Evolutionary conservation across 202 grass and related monocot genomes (phyloP), one percentile per base, ranked within the genome.

Genomic region (Brachypodium distachyon): DNA sequence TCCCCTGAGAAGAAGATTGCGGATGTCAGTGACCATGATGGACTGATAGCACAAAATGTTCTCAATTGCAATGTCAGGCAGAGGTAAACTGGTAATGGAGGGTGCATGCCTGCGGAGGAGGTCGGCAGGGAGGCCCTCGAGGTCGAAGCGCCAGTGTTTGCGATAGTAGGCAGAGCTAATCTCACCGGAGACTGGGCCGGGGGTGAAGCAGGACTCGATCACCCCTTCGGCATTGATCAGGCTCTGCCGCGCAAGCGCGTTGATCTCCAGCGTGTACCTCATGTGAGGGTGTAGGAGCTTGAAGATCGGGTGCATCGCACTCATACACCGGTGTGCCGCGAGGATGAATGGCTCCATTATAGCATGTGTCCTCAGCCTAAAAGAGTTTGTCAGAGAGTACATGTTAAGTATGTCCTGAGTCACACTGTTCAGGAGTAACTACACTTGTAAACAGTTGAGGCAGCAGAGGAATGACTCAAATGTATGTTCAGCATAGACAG

Each of bases 181-280:
- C 85, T 98, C 96, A 65, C 82, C 85, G 11, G 89, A 84, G 65
- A 84, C 77, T 16, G 96, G 87, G 13, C 96, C 96, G 2, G 91
- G 89, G 32, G 96, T 98, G 61, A 98, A 98, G 87, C 96, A 95
- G 26, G 91, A 88, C 54, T 98, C 96, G 13, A 98, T 98, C 50
- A 98, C 96, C 1, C 96, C 96, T 3, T 98, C 91, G 1, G 91
- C 91, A n/a, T 88, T 98, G 85, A 98, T 92, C 43, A 98, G 60
- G 72, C 87, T 98, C 91, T 98, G 96, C 85, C 96, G 63, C 7
- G 96, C 96, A 61, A 98, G 85, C 4, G 91, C 96, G 13, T 98
- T 98, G 67, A 98, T 98, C 87, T 98, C 96, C 9, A 98, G 85
- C n/a, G 96, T 98, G 81, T 98, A 95, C 29, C 91, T 66, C 87